These are phyloP conservation scores for Apiospora sp. DNA, from an alignment of 2,329 filamentous ascomycete species.

Conservation along the genomic window DNA sequence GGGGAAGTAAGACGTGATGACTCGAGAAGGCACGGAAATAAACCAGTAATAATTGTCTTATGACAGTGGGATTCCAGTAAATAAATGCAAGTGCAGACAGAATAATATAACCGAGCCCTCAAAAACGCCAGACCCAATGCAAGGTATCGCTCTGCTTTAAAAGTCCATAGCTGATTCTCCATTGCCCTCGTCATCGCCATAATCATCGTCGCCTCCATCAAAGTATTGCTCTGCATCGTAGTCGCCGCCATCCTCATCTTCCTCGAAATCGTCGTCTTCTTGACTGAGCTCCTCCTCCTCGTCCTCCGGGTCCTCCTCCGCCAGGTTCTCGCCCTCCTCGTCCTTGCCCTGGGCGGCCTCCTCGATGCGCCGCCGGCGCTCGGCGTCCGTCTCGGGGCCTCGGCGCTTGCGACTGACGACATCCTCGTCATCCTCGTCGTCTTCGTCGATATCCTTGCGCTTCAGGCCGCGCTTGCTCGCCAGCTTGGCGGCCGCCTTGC, in stretches of 20 bases:
- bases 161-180: constrained; percentile 36
- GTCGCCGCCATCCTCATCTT: constrained; percentile 67
- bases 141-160: constrained; percentile 9
- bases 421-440: constrained; percentile 37
- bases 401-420: constrained; percentile 31
- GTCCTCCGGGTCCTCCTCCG: constrained; percentile 47
- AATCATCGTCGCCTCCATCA: constrained; percentile 63
- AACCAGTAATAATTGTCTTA: background rate
- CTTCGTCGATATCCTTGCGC: constrained; percentile 51
- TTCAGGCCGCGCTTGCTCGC: constrained; percentile 39
- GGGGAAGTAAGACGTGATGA: too few relatives aligned
- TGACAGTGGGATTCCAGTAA: background rate
- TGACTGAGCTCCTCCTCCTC: constrained; percentile 54
- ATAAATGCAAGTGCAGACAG: background rate
- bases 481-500: constrained; percentile 40
- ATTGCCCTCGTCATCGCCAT: constrained; percentile 59
- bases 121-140: constrained; percentile 8
- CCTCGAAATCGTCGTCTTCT: constrained; percentile 57
- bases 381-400: constrained; percentile 42
- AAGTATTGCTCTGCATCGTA: constrained; percentile 70
- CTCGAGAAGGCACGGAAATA: too few relatives aligned
- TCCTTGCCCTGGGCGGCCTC: constrained; percentile 46
- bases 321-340: constrained; percentile 41
- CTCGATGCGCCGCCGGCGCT: constrained; percentile 44
- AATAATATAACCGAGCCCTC: background rate